Evolutionary conservation across 495 filamentous ascomycete genomes (phyloP), one percentile per base, ranked within the genome.

Genomic region (Podospora australis): DNA sequence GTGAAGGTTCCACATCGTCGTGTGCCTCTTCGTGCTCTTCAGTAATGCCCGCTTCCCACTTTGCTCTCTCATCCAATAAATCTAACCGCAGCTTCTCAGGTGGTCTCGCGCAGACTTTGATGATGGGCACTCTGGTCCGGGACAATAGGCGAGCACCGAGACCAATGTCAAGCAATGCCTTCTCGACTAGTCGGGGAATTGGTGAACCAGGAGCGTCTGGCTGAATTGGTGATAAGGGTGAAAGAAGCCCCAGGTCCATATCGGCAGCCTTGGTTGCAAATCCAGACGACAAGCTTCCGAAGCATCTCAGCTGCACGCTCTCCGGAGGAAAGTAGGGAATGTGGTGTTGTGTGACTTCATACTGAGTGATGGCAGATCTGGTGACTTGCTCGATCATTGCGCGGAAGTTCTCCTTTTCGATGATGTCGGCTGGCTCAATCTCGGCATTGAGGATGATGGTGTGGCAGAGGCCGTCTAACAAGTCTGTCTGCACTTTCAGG

Each of bases 91-190:
- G 71, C 19, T 74, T 62, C 4, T 64, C 55, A 0, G 71, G 70
- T 4, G 86, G 86, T 47, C 74, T 77, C 58, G 89, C 76, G 64
- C 84, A 89, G 24, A 94, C 67, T 54, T 88, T 88, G 57, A 94
- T 81, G 47, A 92, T 90, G 19, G 88, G 88, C 23, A 90, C 81
- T 52, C 87, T 75, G 6, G 88, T 89, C 28, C 72, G 74, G 17
- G 83, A 80, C 6, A 90, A 73, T 6, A 91, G 64, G 1, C 83
- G 72, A 17, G 82, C 85, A 30, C 84, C 84, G 48, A 80, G 79
- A 0, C 83, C 85, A 25, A 71, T 54, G 3, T 85, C 72, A n/a
- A 89, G 70, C n/a, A 92, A 70, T 2, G 71, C 71, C 53, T 78
- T 83, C 57, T 88, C 84, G 8, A 90, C 54, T 13, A 85, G 49